Evolutionary conservation across 2,329 filamentous ascomycete species (phyloP).

Genomic region (Ophiostoma himal-ulmi): DNA sequence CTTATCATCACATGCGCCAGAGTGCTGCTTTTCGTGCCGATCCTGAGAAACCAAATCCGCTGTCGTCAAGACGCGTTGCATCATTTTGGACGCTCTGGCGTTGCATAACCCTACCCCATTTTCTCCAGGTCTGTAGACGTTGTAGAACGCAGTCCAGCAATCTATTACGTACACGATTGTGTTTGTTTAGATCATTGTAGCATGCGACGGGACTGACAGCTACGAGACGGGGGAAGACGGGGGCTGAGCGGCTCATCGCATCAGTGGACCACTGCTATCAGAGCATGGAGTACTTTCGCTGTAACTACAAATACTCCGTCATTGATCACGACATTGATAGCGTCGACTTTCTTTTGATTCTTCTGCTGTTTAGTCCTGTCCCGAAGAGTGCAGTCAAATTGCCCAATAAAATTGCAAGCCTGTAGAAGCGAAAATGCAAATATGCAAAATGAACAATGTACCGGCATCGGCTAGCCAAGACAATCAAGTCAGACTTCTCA

Average conservation of each 20-base stretch:
- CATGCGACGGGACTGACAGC: background rate
- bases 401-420: background rate
- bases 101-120: background rate
- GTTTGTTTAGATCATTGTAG: background rate
- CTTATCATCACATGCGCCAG: background rate
- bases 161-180: background rate
- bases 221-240: background rate
- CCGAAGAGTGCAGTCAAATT: background rate
- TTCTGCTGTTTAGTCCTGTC: background rate
- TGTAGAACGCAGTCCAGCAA: background rate
- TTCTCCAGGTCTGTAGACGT: slow-evolving; percentile 2
- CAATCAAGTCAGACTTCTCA: background rate
- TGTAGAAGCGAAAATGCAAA: background rate
- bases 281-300: background rate
- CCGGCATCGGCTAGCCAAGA: background rate
- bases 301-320: background rate
- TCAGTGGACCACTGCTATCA: background rate
- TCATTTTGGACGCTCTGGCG: background rate
- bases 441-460: background rate
- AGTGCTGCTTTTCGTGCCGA: background rate
- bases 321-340: background rate
- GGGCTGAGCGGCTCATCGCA: background rate
- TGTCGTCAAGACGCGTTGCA: no score
- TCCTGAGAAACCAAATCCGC: no score
- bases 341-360: background rate